Conservation (phyloP, 345 rosid genomes). For the Citrus reticulata region DNA sequence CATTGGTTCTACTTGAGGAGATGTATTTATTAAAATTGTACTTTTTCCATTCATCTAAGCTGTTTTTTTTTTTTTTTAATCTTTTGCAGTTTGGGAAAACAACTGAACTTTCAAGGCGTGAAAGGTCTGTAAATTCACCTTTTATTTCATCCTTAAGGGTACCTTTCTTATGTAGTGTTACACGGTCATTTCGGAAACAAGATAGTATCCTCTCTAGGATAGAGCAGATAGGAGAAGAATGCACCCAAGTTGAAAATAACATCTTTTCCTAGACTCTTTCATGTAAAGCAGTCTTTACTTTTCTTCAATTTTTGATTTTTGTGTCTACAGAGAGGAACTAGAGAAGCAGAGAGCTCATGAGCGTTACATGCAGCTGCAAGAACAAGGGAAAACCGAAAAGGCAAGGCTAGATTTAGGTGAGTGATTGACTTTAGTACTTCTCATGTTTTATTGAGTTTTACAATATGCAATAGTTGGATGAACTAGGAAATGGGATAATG, state of each 20-base stretch:
- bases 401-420: slow-evolving; percentile 63
- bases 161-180: neutral
- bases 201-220: neutral
- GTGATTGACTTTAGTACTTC: neutral
- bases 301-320: neutral
- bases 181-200: neutral
- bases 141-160: neutral
- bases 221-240: neutral
- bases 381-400: slow-evolving; percentile 74
- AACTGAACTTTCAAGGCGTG: slow-evolving; percentile 79
- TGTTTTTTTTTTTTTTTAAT: neutral
- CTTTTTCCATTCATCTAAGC: neutral
- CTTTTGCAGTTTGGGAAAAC: slow-evolving; percentile 40
- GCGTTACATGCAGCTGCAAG: slow-evolving; percentile 73
- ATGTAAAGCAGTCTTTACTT: neutral
- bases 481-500: neutral
- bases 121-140: slow-evolving; percentile 41
- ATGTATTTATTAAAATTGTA: neutral
- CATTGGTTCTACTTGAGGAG: neutral
- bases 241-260: neutral
- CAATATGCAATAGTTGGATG: neutral
- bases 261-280: neutral
- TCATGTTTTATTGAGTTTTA: neutral
- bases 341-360: slow-evolving; percentile 74
- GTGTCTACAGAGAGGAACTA: slow-evolving; percentile 54